A percentile compares a stretch with the other conserved stretches of the same genome.
Conservation (phyloP, 305 asterid genomes). For the Solanum aculeatissimum region DNA sequence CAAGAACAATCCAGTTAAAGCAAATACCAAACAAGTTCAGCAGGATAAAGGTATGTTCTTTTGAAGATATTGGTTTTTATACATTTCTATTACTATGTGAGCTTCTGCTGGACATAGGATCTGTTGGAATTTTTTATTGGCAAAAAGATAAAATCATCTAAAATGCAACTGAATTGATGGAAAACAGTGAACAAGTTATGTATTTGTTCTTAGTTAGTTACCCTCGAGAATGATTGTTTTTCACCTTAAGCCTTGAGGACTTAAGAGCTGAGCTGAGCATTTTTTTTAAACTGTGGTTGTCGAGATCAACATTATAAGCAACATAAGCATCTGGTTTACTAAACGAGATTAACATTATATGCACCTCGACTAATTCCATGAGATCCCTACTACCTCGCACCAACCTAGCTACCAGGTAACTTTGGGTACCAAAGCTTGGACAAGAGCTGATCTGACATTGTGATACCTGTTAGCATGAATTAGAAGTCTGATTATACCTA, state of each 20-base stretch:
- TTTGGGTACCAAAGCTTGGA: not conserved
- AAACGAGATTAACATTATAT: not conserved
- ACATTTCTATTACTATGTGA: not conserved
- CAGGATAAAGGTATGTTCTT: slow-evolving; percentile 44
- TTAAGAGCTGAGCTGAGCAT: not conserved
- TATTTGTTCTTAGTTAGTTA: not conserved
- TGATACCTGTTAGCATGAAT: not conserved
- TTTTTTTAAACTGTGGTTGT: not conserved
- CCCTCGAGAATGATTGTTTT: not conserved
- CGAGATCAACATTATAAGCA: not conserved
- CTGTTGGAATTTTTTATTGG: not conserved
- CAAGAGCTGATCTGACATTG: not conserved
- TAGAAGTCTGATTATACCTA: not conserved
- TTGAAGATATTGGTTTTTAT: not conserved
- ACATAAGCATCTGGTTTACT: too few species aligned
- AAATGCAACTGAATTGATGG: not conserved
- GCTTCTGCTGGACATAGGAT: not conserved
- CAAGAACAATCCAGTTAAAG: slow-evolving; percentile 28
- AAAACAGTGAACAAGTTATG: not conserved
- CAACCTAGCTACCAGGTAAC: not conserved
- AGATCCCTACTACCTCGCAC: not conserved
- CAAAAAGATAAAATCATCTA: not conserved
- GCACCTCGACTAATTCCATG: not conserved
- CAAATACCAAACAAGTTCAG: slow-evolving; percentile 16
- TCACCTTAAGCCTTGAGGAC: not conserved